Evolutionary conservation across 306 rosid species (phyloP).

Genomic region (Prunus davidiana): DNA sequence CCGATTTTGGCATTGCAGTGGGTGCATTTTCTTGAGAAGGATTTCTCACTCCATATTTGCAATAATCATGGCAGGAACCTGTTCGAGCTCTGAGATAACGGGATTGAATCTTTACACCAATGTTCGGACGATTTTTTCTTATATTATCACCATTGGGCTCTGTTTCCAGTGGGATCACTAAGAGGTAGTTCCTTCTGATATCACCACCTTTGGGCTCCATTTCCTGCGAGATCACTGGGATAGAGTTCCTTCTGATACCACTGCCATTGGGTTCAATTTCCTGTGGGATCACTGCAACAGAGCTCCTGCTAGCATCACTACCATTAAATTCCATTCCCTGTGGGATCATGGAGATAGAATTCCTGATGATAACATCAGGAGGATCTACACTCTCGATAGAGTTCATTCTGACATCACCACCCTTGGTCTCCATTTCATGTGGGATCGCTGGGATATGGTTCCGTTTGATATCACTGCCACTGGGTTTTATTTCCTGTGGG

Average conservation of each 20-base stretch:
- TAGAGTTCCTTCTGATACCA: conserved; percentile 17
- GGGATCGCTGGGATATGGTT: background rate
- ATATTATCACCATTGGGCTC: background rate
- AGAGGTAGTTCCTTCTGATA: background rate
- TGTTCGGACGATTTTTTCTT: background rate
- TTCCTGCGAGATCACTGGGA: background rate
- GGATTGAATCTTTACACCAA: conserved; percentile 35
- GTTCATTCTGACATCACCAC: background rate
- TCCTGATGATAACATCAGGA: background rate
- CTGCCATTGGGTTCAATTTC: background rate
- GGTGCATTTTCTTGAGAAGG: conserved; percentile 42
- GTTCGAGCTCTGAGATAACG: conserved; percentile 57
- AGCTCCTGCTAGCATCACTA: background rate
- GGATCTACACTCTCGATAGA: background rate
- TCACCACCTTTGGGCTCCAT: background rate
- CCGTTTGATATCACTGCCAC: background rate
- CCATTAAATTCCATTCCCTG: conserved; percentile 25
- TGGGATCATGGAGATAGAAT: background rate
- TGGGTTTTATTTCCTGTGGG: background rate
- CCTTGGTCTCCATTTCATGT: background rate
- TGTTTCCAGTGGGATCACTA: background rate
- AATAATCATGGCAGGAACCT: conserved; percentile 73
- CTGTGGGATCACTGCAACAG: background rate
- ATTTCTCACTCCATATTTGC: conserved; percentile 68
- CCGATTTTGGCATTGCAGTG: conserved; percentile 25